These are phyloP conservation scores for Pseudozyma pruni DNA, from an alignment of 1,284 basidiomycete species.

Conservation along the genomic window DNA sequence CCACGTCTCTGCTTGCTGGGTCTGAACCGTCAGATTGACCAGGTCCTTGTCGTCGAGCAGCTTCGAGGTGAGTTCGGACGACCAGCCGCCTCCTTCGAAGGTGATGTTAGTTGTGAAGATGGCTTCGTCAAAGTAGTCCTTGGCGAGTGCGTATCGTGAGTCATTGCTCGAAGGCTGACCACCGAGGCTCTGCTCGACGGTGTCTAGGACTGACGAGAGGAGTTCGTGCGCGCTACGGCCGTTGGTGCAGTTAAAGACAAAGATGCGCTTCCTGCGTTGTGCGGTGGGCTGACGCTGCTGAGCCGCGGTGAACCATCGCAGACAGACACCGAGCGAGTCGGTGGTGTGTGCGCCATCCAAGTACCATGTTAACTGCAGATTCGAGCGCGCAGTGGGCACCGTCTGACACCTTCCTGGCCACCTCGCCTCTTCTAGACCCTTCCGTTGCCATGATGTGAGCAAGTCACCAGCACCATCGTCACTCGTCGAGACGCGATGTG, in stretches of 20 bases:
- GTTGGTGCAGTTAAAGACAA: conserved; percentile 96
- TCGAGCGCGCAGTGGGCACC: conserved; percentile 71
- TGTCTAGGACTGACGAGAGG: conserved; percentile 74
- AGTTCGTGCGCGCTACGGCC: conserved; percentile 84
- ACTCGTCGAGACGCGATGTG: conserved; percentile 2
- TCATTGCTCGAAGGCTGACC: neutral
- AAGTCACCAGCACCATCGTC: neutral
- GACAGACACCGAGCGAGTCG: conserved; percentile 87
- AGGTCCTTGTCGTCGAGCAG: conserved; percentile 55
- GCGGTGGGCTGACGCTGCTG: conserved; percentile 8
- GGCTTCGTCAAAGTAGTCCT: conserved; percentile 78
- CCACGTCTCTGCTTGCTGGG: conserved; percentile 58
- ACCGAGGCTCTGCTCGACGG: conserved; percentile 25
- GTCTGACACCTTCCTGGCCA: conserved; percentile 99
- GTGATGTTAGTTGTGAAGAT: conserved; percentile 98
- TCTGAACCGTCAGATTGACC: conserved; percentile 55
- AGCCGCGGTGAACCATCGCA: conserved; percentile 77
- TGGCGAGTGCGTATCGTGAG: conserved; percentile 12
- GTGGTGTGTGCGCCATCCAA: conserved; percentile 95
- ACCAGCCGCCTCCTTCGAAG: conserved; percentile 85
- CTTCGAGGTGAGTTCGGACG: conserved; percentile 72
- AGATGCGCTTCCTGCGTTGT: conserved; percentile 71
- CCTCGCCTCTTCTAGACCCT: conserved; percentile 77
- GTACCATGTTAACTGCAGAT: conserved; percentile 77
- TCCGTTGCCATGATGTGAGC: conserved; percentile 70